Evolutionary conservation across 2,329 filamentous ascomycete genomes (phyloP).

Genomic region (Raffaelea albimanens): DNA sequence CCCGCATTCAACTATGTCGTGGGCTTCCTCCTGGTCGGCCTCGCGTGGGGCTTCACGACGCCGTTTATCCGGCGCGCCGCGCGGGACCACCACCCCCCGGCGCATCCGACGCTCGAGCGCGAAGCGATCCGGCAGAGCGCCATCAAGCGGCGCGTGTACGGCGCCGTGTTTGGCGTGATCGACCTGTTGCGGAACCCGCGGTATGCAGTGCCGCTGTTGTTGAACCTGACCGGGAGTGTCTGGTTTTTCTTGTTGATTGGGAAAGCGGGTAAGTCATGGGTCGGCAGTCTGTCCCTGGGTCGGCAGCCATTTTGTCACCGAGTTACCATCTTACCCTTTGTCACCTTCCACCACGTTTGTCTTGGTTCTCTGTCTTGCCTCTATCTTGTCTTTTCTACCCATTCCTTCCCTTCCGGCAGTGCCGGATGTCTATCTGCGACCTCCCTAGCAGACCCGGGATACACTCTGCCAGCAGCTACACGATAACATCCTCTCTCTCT

Average conservation of each 20-base stretch:
- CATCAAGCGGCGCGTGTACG: constrained; percentile 52
- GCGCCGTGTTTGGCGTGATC: constrained; percentile 61
- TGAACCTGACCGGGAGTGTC: constrained; percentile 86
- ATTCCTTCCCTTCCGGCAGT: neutral
- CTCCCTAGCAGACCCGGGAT: too few species aligned
- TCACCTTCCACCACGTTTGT: constrained; percentile 1
- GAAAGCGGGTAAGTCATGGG: constrained; percentile 67
- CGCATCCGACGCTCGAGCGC: constrained; percentile 44
- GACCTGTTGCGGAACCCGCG: constrained; percentile 73
- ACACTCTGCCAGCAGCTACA: too few species aligned
- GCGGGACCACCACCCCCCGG: constrained; percentile 57
- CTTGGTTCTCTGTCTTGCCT: neutral
- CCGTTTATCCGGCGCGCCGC: constrained; percentile 87
- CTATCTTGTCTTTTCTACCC: neutral
- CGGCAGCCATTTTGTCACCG: neutral
- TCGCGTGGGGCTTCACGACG: constrained; percentile 89
- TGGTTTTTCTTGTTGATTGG: constrained; percentile 97
- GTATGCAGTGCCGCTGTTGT: constrained; percentile 74
- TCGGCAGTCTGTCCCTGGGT: neutral
- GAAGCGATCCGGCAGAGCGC: constrained; percentile 45
- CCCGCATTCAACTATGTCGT: constrained; percentile 69
- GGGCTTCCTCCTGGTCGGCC: constrained; percentile 81
- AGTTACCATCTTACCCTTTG: constrained; percentile 1
- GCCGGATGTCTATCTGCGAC: too few species aligned
- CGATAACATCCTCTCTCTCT: too few species aligned